Base-by-base conservation (phyloP, 768 basidiomycete genomes). In the Tricholoma flavovirens region DNA sequence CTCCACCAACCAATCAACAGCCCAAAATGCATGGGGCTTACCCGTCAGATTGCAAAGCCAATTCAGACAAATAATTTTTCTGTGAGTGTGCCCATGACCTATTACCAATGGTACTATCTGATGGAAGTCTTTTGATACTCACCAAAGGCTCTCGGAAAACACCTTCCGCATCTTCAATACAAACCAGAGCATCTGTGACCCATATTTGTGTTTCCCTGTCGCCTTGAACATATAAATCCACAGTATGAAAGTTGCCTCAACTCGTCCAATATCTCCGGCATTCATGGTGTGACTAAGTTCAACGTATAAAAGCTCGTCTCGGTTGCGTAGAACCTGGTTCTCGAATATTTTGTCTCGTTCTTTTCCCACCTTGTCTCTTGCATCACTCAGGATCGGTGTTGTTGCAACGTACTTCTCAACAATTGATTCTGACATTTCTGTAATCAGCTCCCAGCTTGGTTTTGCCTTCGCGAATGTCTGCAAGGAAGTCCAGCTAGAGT, bases 201-300 rank as follows among this genome's bases (percentile, higher is more conserved):
- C 24, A 26, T 26, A 26, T 26, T 26, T 26, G 24, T 26, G 24
- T 5, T 26, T 26, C 10, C 69, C 64, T 6, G 52, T 53, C 0
- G 59, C 65, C 29, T 63, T 59, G 63, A 71, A 73, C 4, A 74
- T 58, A 3, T 46, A 54, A 3, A 66, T 64, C 70, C 72, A 74
- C 0, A 57, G 59, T 12, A 61, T 26, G 24, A 26, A 26, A 26
- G 24, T 26, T 26, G 24, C 24, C 24, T 26, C 24, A 26, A 26
- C 24, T 1, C 68, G 58, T 0, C 73, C 70, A 49, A 75, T 69
- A 51, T 73, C 73, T 7, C 67, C 62, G 17, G 52, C 11, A 29
- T 68, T 67, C 64, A 68, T 67, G 0, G 65, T 63, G 46, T 69
- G 56, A 0, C 60, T 56, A 4, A 72, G 17, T 49, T 73, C 71